These are phyloP conservation scores for Septoria petroselini DNA, from an alignment of 2,329 filamentous ascomycete genomes.

Conservation along the genomic window DNA sequence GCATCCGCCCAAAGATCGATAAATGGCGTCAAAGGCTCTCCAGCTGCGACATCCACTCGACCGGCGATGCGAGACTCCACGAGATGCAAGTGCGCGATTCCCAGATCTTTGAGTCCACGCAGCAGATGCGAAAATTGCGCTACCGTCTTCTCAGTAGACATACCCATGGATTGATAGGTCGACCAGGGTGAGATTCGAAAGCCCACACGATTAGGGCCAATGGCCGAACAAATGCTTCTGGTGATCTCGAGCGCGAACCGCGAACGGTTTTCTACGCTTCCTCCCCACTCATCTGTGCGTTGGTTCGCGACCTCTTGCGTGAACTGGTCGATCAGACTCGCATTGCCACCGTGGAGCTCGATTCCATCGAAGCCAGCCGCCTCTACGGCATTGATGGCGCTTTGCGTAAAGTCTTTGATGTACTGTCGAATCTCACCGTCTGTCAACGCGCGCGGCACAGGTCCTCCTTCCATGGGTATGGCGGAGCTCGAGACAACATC, in stretches of 20 bases:
- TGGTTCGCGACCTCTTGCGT: conserved; percentile 57
- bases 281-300: conserved; percentile 51
- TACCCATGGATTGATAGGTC: conserved; percentile 52
- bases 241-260: conserved; percentile 54
- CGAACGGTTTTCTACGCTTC: conserved; percentile 50
- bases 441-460: conserved; percentile 39
- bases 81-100: conserved; percentile 60
- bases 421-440: conserved; percentile 37
- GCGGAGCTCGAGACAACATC: conserved; percentile 37
- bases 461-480: conserved; percentile 36
- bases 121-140: conserved; percentile 63
- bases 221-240: conserved; percentile 49
- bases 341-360: conserved; percentile 48
- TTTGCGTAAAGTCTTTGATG: conserved; percentile 42
- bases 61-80: conserved; percentile 55
- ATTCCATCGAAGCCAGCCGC: conserved; percentile 60
- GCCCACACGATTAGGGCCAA: conserved; percentile 54
- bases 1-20: conserved; percentile 43
- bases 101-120: conserved; percentile 49
- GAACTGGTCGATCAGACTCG: conserved; percentile 65
- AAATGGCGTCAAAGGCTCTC: conserved; percentile 33
- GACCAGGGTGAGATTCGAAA: conserved; percentile 61
- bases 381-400: conserved; percentile 46
- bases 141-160: conserved; percentile 57
- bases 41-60: conserved; percentile 42